Evolutionary conservation across 192 early-diverging fungal genomes (phyloP).

Genomic region (Lobosporangium transversale): DNA sequence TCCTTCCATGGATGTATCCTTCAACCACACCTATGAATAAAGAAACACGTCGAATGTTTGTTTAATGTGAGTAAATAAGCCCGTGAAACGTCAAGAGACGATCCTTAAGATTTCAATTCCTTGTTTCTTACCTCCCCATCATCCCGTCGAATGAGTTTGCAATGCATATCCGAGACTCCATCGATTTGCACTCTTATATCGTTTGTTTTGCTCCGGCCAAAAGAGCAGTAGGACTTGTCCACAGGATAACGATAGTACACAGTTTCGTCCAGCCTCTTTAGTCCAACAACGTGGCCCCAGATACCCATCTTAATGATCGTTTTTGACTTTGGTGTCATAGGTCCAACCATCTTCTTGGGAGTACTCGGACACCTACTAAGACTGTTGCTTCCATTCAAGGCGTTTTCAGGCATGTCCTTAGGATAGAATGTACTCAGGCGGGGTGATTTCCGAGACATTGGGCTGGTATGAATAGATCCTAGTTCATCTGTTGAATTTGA

Average conservation of each 20-base stretch:
- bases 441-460: conserved; percentile 24
- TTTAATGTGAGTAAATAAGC: no score
- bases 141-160: conserved; percentile 34
- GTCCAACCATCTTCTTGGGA: conserved; percentile 4
- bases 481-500: background rate
- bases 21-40: conserved; percentile 35
- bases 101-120: no score
- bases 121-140: conserved; percentile 34
- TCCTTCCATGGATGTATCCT: conserved; percentile 38
- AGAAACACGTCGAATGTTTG: background rate
- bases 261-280: conserved; percentile 23
- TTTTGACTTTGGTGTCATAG: conserved; percentile 24
- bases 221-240: conserved; percentile 44
- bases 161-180: conserved; percentile 35
- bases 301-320: conserved; percentile 10
- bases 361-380: background rate
- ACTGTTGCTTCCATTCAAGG: background rate
- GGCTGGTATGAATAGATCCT: conserved; percentile 11
- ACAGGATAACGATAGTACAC: conserved; percentile 44
- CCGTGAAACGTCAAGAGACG: no score
- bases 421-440: conserved; percentile 10
- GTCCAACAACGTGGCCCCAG: conserved; percentile 37
- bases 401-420: background rate
- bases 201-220: conserved; percentile 25
- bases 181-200: conserved; percentile 43